Conservation (phyloP, 73 alveolate genomes). For the Tetrahymena thermophila region DNA sequence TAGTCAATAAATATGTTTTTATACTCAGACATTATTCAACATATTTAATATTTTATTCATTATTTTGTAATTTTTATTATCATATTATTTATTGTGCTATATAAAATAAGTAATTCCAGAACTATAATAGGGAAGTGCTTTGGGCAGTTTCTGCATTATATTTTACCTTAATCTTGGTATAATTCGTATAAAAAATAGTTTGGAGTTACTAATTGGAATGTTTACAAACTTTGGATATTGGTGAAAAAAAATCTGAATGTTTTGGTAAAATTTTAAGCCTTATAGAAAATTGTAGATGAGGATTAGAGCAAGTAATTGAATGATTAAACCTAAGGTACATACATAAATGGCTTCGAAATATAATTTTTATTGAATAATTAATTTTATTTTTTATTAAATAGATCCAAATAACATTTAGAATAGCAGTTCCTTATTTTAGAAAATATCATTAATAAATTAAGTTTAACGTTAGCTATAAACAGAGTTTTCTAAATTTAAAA, state of each 20-base stretch:
- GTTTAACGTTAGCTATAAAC: not conserved
- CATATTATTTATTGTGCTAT: not conserved
- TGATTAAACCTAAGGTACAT: not conserved
- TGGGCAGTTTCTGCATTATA: not conserved
- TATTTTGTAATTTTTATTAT: not conserved
- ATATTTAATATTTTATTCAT: not conserved
- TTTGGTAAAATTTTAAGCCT: not conserved
- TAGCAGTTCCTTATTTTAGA: not conserved
- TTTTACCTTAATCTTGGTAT: not conserved
- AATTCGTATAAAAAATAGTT: too few relatives aligned
- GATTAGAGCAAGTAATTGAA: not conserved
- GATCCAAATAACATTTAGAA: too few relatives aligned
- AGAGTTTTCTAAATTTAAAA: not conserved
- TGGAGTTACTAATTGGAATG: not conserved
- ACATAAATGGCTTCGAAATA: too few relatives aligned
- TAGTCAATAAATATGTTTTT: not conserved
- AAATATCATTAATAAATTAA: too few relatives aligned
- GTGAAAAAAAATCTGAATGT: too few relatives aligned
- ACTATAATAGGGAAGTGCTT: not conserved
- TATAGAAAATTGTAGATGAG: not conserved
- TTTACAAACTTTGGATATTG: not conserved
- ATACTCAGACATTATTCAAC: not conserved
- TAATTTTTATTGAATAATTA: too few relatives aligned
- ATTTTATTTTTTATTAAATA: too few relatives aligned
- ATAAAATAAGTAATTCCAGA: not conserved